A percentile compares a stretch with the other conserved stretches of the same genome.
These are phyloP conservation scores for Zygosaccharomyces bisporus DNA, from an alignment of 805 yeast genomes.

Conservation along the genomic window DNA sequence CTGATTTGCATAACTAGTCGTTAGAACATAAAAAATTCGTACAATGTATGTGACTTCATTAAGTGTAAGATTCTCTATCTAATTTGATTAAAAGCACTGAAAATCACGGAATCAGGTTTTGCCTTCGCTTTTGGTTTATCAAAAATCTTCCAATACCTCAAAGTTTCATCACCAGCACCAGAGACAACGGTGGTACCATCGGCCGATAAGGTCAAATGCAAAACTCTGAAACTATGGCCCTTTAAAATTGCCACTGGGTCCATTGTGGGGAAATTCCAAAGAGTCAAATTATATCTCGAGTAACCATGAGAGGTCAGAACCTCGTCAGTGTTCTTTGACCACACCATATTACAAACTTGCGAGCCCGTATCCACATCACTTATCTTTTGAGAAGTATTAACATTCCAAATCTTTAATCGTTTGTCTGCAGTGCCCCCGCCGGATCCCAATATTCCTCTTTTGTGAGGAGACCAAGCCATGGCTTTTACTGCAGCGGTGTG, in stretches of 20 bases:
- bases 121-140: slow-evolving; percentile 63
- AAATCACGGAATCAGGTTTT: slow-evolving; percentile 57
- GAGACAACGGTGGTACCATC: slow-evolving; percentile 97
- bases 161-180: slow-evolving; percentile 97
- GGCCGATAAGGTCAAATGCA: slow-evolving; percentile 85
- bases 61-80: slow-evolving; percentile 31
- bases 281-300: slow-evolving; percentile 80
- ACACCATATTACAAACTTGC: slow-evolving; percentile 88
- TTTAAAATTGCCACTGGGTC: slow-evolving; percentile 89
- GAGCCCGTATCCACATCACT: slow-evolving; percentile 92
- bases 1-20: slow-evolving; percentile 16
- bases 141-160: slow-evolving; percentile 93
- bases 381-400: slow-evolving; percentile 66
- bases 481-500: slow-evolving; percentile 97
- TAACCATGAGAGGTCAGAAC: slow-evolving; percentile 94
- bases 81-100: slow-evolving; percentile 72
- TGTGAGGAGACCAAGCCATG: slow-evolving; percentile 96
- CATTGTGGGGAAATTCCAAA: slow-evolving; percentile 92
- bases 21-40: not conserved
- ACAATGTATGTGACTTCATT: not conserved
- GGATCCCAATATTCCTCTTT: slow-evolving; percentile 84
- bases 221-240: slow-evolving; percentile 90
- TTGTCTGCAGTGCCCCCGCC: slow-evolving; percentile 98
- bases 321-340: slow-evolving; percentile 92
- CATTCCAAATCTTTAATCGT: slow-evolving; percentile 87